Conservation (phyloP, 257 asterid genomes). For the Oldenlandia corymbosa region DNA sequence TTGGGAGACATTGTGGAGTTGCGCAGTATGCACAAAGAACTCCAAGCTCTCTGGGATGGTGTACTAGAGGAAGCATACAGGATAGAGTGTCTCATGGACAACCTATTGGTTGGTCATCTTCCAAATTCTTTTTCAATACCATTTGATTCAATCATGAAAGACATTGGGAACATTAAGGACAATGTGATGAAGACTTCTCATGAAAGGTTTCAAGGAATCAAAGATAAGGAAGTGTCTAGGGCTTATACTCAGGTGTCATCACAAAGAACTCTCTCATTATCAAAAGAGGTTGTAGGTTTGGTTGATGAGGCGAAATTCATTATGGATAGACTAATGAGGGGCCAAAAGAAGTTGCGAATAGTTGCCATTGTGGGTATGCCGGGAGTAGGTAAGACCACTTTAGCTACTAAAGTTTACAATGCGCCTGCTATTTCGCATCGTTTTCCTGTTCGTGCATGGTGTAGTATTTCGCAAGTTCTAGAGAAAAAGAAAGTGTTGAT, state of each 20-base stretch:
- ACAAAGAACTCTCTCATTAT: neutral
- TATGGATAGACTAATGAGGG: neutral
- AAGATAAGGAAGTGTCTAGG: too few relatives aligned
- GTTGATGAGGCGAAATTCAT: neutral
- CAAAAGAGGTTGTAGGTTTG: neutral
- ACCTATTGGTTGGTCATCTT: neutral
- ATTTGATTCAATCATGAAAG: neutral
- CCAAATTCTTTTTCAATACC: neutral
- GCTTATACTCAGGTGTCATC: neutral
- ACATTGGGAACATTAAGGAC: neutral
- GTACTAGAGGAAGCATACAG: neutral
- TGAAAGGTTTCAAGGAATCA: too few relatives aligned
- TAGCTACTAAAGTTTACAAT: constrained; percentile 3
- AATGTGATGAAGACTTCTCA: neutral
- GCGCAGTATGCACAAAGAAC: neutral
- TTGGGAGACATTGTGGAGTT: neutral
- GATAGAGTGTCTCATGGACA: neutral
- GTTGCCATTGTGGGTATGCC: constrained; percentile 10
- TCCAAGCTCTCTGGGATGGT: neutral
- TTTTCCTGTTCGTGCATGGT: neutral
- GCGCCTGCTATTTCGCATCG: neutral
- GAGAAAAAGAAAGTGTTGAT: neutral
- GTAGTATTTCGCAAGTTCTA: neutral
- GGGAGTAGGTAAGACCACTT: constrained; percentile 11
- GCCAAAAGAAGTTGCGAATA: neutral